Evolutionary conservation across 2,329 filamentous ascomycete species (phyloP).

Genomic region (Arachnopeziza araneosa): DNA sequence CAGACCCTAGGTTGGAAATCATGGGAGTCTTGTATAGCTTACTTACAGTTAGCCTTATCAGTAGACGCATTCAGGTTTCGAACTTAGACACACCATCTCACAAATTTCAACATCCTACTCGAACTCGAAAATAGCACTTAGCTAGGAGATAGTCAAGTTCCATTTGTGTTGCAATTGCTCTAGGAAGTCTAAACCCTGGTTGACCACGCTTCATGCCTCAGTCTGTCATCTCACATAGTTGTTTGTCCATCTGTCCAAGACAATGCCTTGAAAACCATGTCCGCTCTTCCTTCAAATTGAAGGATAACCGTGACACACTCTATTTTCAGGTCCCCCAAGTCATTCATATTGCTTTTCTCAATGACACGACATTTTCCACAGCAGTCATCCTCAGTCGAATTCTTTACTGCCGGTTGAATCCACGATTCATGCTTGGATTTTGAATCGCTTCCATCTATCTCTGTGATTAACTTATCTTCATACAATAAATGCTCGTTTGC

Average conservation of each 20-base stretch:
- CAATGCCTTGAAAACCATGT: constrained; percentile 20
- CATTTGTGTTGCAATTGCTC: not conserved
- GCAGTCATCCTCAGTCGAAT: not conserved
- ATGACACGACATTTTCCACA: not conserved
- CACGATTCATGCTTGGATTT: not conserved
- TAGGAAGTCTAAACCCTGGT: not conserved
- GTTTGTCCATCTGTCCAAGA: constrained; percentile 7
- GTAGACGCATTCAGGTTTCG: not conserved
- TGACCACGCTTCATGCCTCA: too few relatives aligned
- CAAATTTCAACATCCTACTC: not conserved
- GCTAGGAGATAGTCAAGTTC: not conserved
- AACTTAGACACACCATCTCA: not conserved
- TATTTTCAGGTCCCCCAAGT: constrained; percentile 8
- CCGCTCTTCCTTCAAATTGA: constrained; percentile 18
- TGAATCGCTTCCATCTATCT: not conserved
- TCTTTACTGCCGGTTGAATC: not conserved
- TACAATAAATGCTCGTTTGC: constrained; percentile 5
- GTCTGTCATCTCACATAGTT: not conserved
- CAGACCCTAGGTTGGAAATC: too few relatives aligned
- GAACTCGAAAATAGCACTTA: not conserved
- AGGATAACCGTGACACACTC: constrained; percentile 23
- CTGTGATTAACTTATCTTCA: constrained; percentile 2
- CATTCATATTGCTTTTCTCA: not conserved
- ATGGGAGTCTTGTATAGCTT: not conserved
- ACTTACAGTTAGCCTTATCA: not conserved